phyloP scores from a whole-genome alignment of 257 asterid species.

The Lycium ferocissimum region DNA sequence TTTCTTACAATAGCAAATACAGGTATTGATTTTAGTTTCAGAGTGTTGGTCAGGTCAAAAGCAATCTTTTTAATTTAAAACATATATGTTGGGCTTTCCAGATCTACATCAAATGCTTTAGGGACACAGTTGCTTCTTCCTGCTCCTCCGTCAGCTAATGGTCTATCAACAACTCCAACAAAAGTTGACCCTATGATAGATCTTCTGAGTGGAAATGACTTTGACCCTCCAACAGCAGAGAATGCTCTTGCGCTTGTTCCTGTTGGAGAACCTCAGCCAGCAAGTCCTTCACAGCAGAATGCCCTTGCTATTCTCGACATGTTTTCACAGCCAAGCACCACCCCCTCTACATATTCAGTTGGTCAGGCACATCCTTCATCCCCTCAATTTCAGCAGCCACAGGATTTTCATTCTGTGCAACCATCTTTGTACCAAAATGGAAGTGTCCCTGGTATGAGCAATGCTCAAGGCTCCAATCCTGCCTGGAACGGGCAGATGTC shows the following conservation, averaged over 20 bases:
- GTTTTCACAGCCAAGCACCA: slow-evolving; percentile 62
- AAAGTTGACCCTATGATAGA: slow-evolving; percentile 69
- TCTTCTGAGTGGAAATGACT: slow-evolving; percentile 97
- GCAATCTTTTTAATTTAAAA: background rate
- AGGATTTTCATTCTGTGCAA: slow-evolving; percentile 51
- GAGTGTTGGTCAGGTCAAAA: background rate
- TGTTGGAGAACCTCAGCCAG: slow-evolving; percentile 75
- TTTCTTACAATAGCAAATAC: background rate
- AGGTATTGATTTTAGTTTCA: background rate
- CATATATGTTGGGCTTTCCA: slow-evolving; percentile 40
- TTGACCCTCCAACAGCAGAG: slow-evolving; percentile 58
- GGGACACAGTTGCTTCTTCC: slow-evolving; percentile 67
- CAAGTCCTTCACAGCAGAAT: slow-evolving; percentile 76
- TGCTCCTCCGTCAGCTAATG: slow-evolving; percentile 64
- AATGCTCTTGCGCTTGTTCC: slow-evolving; percentile 85
- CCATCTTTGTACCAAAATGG: slow-evolving; percentile 65
- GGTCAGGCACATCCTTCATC: slow-evolving; percentile 70
- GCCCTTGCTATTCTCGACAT: slow-evolving; percentile 90
- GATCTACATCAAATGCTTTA: slow-evolving; percentile 64
- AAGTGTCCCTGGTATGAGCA: slow-evolving; percentile 51
- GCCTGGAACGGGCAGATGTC: slow-evolving; percentile 69
- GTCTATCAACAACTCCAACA: slow-evolving; percentile 56
- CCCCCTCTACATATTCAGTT: slow-evolving; percentile 46
- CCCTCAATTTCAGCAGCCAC: slow-evolving; percentile 71
- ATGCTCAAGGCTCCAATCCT: slow-evolving; percentile 62